These are phyloP conservation scores for Gnomoniopsis smithogilvyi DNA, from an alignment of 2,329 filamentous ascomycete genomes.

Conservation along the genomic window DNA sequence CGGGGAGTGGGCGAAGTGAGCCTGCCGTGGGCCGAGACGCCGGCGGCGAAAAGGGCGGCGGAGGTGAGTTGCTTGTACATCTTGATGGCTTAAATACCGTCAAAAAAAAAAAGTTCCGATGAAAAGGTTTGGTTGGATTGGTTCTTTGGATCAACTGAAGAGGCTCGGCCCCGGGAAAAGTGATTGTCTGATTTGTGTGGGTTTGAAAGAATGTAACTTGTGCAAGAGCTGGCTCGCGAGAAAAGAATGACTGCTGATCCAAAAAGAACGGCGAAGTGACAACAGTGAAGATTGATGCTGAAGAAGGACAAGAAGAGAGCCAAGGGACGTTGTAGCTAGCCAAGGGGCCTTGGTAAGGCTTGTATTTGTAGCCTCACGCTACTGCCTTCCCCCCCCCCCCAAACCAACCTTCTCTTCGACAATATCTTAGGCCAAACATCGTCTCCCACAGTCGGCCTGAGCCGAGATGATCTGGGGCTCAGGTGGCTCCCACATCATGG, in stretches of 20 bases:
- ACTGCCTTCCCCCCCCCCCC: not conserved
- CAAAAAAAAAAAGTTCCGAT: not conserved
- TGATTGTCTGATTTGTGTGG: constrained; percentile 8
- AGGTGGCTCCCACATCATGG: not conserved
- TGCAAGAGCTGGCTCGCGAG: constrained; percentile 18
- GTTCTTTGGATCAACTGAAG: constrained; percentile 5
- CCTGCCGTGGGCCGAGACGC: constrained; percentile 51
- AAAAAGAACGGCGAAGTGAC: constrained; percentile 11
- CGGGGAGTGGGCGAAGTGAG: constrained; percentile 45
- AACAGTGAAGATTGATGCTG: constrained; percentile 14
- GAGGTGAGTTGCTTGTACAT: constrained; percentile 20
- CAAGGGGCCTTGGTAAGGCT: not conserved
- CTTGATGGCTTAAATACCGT: constrained; percentile 6
- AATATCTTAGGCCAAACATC: not conserved
- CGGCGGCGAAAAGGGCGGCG: constrained; percentile 33
- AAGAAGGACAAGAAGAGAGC: constrained; percentile 2
- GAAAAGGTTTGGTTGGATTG: not conserved
- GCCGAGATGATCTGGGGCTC: constrained; percentile 15
- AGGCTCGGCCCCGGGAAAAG: constrained; percentile 16
- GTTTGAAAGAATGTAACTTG: constrained; percentile 6
- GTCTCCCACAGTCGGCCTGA: constrained; percentile 7
- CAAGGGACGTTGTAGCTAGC: not conserved
- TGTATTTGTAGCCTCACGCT: constrained; percentile 8
- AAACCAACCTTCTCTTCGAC: not conserved
- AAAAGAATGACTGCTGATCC: constrained; percentile 19